Percentiles rank a stretch among this genome's conserved stretches.
These are phyloP conservation scores for Aspergillus nanangensis DNA, from an alignment of 495 filamentous ascomycete genomes.

Conservation along the genomic window DNA sequence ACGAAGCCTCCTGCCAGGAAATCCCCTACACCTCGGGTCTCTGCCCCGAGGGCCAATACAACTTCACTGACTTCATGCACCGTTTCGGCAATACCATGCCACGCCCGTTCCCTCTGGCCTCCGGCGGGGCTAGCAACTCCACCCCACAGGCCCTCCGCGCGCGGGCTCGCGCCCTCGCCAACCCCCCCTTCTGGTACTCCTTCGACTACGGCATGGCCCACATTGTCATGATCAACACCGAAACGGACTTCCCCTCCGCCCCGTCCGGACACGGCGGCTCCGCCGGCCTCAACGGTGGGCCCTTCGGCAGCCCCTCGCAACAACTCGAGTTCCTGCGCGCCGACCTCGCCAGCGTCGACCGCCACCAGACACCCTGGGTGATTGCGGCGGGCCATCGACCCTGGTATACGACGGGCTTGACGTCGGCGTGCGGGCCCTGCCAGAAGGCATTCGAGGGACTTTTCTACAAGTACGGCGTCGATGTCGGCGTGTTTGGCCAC, in stretches of 20 bases:
- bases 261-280: constrained; percentile 43
- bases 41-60: constrained; percentile 53
- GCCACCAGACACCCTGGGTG: constrained; percentile 51
- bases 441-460: constrained; percentile 54
- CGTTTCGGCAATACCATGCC: constrained; percentile 51
- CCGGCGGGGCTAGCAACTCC: constrained; percentile 40
- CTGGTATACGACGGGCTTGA: constrained; percentile 45
- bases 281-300: constrained; percentile 42
- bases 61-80: constrained; percentile 57
- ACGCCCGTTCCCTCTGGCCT: constrained; percentile 34
- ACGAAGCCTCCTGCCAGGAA: constrained; percentile 49
- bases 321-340: constrained; percentile 39
- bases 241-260: constrained; percentile 47
- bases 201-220: constrained; percentile 61
- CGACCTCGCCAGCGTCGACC: constrained; percentile 47
- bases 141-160: constrained; percentile 41
- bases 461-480: constrained; percentile 56
- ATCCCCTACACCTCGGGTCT: constrained; percentile 37
- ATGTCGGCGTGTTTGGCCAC: constrained; percentile 58
- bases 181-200: constrained; percentile 62
- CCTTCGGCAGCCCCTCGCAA: constrained; percentile 39
- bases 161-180: constrained; percentile 43
- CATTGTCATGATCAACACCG: constrained; percentile 52
- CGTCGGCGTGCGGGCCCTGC: constrained; percentile 46
- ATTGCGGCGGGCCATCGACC: constrained; percentile 58